Evolutionary conservation across 2,329 filamentous ascomycete genomes (phyloP), one percentile per base, ranked within the genome.

Genomic region (Nectriaceae sp.): DNA sequence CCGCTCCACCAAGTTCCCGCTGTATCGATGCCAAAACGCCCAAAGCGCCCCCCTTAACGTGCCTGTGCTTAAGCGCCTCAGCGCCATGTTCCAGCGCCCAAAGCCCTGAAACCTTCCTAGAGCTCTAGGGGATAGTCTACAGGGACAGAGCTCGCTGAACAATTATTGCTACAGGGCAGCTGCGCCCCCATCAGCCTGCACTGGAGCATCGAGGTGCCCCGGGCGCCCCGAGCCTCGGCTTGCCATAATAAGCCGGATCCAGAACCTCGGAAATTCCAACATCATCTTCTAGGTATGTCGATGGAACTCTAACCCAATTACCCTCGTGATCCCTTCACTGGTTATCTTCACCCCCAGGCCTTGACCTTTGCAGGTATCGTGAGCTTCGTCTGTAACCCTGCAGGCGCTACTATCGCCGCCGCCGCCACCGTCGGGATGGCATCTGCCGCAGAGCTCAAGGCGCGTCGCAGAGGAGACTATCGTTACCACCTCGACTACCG

Each of bases 401-500:
- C 24, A 29, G 24, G 24, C 37, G 37, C 20, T 18, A n/a, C 37
- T 18, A 5, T n/a, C 37, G 20, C 37, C 26, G 26, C 15, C 26
- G 26, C 26, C 26, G 26, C 19, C 16, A 21, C 10, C 37, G 37
- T 39, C 37, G 31, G 24, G 31, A 54, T 54, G 49, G 38, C 57
- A 47, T 54, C 63, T 4, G 47, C 57, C 6, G 49, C 54, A 37
- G 53, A 63, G 21, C 72, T 84, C 41, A 92, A 89, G 70, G 72
- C 72, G 52, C 82, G 87, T 40, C 79, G 72, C 40, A 80, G 89
- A 52, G 73, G 73, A 33, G 89, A 96, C 70, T 97, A 96, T 70
- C 77, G 78, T 40, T 96, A 86, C 67, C 75, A 85, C 36, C 78
- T 93, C 21, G 88, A 94, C 56, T 96, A 96, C 67, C 79, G 90